Conservation (phyloP, 192 early-diverging fungal genomes). For the Backusella psychrophila region DNA sequence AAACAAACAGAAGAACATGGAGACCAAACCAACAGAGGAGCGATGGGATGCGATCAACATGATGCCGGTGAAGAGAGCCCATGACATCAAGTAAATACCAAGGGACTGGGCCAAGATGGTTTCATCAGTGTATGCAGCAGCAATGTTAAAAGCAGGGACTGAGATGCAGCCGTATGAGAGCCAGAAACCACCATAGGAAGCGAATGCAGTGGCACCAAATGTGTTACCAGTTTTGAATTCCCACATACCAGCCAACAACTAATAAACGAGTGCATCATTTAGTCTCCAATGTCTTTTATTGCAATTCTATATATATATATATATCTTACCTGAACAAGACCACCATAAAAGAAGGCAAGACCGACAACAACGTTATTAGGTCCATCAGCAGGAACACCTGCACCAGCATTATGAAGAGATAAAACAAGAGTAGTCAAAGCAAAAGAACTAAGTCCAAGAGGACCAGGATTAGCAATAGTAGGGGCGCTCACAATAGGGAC, state of each 20-base stretch:
- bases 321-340: conserved; percentile 55
- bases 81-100: conserved; percentile 65
- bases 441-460: conserved; percentile 59
- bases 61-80: conserved; percentile 71
- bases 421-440: conserved; percentile 69
- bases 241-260: conserved; percentile 80
- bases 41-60: conserved; percentile 65
- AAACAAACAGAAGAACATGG: conserved; percentile 65
- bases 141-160: conserved; percentile 39
- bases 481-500: conserved; percentile 31
- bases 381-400: conserved; percentile 49
- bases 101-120: conserved; percentile 39
- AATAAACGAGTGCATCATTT: neutral
- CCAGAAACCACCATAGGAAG: conserved; percentile 73
- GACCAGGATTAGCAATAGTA: conserved; percentile 60
- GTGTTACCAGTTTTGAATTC: conserved; percentile 77
- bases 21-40: conserved; percentile 57
- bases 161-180: conserved; percentile 60
- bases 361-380: conserved; percentile 60
- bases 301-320: neutral
- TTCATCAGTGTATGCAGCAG: conserved; percentile 34
- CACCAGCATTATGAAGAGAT: conserved; percentile 69
- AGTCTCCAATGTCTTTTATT: neutral
- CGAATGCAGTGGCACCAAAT: conserved; percentile 81
- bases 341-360: conserved; percentile 74